Base-by-base conservation (phyloP, 768 basidiomycete species). In the Lenzites betulinus region DNA sequence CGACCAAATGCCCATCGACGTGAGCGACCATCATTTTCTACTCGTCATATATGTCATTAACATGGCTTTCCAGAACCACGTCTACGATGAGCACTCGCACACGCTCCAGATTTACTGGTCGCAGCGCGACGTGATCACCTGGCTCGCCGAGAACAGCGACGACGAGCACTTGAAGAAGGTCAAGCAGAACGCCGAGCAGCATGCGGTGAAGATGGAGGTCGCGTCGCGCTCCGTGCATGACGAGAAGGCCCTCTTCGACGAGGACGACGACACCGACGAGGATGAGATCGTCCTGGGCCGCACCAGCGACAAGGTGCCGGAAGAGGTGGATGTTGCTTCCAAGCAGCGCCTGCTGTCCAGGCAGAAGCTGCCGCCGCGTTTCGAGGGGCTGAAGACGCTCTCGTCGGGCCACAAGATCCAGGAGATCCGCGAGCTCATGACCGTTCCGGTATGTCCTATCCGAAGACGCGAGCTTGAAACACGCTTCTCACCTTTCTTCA, bases 1-100 rank as follows among this genome's bases (percentile, higher is more conserved):
- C 42, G 97, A 98, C 71, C 95, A 98, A 76, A 97, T 99, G 93
- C 96, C 97, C 25, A 93, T 97, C 59, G 93, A 97, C 65, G 93
- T 95, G 70, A 76, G 88, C 75, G 9, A 47, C 13, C 33, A 35
- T 44, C 6, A 48, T 22, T 15, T 54, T 2, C 33, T 9, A 41
- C 25, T 30, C 51, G 23, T 50, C 38, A 22, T 18, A 22, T 13
- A 2, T 18, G 36, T 8, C 16, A 36, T 44, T 47, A 3, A 53
- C n/a, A 11, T 30, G 1, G 15, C 50, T 5, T 2, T 11, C 5
- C 65, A 96, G 90, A 98, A 96, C 67, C 90, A 94, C 70, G 93
- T 98, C 52, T 94, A 94, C 71, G 95, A 98, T 69, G 96, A 98
- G 74, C 95, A 96, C 75, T 83, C 84, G 2, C 90, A 97, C 75